These are phyloP conservation scores for Trichoderma pleuroti DNA, from an alignment of 2,329 filamentous ascomycete species.

Conservation along the genomic window DNA sequence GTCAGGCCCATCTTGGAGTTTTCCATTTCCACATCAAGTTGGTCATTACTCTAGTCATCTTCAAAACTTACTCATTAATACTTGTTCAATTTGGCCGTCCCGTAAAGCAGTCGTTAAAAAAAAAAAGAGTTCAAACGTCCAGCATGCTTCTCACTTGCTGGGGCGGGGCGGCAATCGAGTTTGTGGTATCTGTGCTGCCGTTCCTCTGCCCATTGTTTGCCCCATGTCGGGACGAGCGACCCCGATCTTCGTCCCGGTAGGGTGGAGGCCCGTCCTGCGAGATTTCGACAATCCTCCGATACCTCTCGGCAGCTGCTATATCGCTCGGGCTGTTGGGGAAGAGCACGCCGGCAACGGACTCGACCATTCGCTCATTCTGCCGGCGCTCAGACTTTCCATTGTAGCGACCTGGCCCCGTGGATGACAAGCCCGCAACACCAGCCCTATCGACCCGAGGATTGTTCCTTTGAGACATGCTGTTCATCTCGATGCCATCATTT, in stretches of 20 bases:
- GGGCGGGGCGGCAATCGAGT: constrained; percentile 47
- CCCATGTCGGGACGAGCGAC: constrained; percentile 27
- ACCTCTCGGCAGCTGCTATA: constrained; percentile 28
- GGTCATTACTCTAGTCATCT: background rate
- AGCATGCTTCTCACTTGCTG: constrained; percentile 57
- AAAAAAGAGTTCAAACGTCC: constrained; percentile 41
- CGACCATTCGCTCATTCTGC: constrained; percentile 42
- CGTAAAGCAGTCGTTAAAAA: constrained; percentile 27
- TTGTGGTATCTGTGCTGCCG: constrained; percentile 44
- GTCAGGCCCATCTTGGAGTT: background rate
- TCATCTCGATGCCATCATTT: constrained; percentile 41
- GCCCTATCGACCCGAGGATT: constrained; percentile 34
- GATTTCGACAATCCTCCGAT: constrained; percentile 38
- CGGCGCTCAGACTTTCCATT: constrained; percentile 44
- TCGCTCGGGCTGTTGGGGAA: constrained; percentile 48
- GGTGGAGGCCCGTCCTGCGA: constrained; percentile 45
- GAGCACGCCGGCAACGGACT: constrained; percentile 44
- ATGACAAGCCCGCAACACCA: constrained; percentile 28
- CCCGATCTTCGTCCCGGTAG: constrained; percentile 32
- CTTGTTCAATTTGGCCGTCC: background rate
- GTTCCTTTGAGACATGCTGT: constrained; percentile 25
- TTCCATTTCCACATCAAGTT: background rate
- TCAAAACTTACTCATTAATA: background rate
- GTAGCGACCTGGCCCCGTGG: constrained; percentile 32
- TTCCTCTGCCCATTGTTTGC: constrained; percentile 39